Evolutionary conservation across 805 yeast species (phyloP).

Genomic region (Torulaspora indica): DNA sequence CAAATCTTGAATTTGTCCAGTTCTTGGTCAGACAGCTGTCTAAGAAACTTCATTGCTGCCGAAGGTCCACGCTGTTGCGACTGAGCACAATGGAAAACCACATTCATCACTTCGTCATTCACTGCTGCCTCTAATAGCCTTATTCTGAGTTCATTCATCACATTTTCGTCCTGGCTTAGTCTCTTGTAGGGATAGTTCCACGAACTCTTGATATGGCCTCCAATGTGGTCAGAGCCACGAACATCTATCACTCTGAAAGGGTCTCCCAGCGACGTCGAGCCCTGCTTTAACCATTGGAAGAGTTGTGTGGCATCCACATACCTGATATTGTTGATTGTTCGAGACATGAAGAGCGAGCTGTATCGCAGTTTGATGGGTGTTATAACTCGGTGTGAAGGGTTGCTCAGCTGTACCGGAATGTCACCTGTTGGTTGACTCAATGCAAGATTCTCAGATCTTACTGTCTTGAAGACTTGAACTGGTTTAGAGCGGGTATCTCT

Average conservation of each 20-base stretch:
- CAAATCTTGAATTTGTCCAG: constrained; percentile 47
- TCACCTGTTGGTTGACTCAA: too few relatives aligned
- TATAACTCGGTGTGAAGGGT: too few relatives aligned
- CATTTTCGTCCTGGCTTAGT: constrained; percentile 52
- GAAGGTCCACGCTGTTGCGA: constrained; percentile 92
- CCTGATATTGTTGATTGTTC: constrained; percentile 23
- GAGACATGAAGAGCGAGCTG: constrained; percentile 6
- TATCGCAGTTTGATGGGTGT: not conserved
- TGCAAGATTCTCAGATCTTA: too few relatives aligned
- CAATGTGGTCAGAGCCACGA: constrained; percentile 74
- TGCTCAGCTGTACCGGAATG: too few relatives aligned
- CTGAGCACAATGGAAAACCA: constrained; percentile 83
- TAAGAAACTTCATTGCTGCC: constrained; percentile 59
- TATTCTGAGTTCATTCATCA: constrained; percentile 49
- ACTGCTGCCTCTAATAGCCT: constrained; percentile 34
- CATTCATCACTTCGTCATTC: constrained; percentile 23
- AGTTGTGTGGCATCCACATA: constrained; percentile 29
- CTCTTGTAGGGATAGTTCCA: constrained; percentile 29
- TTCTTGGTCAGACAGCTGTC: constrained; percentile 31
- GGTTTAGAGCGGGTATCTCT: too few relatives aligned
- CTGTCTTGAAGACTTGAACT: too few relatives aligned
- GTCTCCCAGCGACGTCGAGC: constrained; percentile 17
- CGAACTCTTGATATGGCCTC: constrained; percentile 42
- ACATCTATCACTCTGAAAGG: constrained; percentile 63
- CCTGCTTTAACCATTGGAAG: constrained; percentile 28